Conservation (phyloP, 2,329 filamentous ascomycete genomes). For the Exutisphaerella laricina region DNA sequence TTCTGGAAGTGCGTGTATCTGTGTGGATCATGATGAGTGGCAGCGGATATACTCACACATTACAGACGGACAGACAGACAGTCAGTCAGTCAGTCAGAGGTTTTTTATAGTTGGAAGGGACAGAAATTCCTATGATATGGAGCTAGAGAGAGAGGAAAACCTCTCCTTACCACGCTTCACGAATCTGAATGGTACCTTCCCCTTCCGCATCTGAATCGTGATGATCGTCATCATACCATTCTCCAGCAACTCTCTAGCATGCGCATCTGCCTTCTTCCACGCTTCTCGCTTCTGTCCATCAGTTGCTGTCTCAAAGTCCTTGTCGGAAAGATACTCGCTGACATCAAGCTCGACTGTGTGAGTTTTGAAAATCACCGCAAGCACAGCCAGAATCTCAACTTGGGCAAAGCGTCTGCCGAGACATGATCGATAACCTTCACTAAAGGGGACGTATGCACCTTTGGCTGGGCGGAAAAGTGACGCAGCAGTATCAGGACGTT, state of each 20-base stretch:
- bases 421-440: slow-evolving; percentile 51
- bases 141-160: no score
- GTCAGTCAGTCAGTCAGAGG: no score
- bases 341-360: slow-evolving; percentile 68
- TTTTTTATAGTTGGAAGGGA: no score
- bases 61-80: no score
- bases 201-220: slow-evolving; percentile 64
- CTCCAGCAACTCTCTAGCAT: slow-evolving; percentile 49
- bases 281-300: slow-evolving; percentile 49
- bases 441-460: slow-evolving; percentile 53
- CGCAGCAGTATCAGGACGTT: slow-evolving; percentile 54
- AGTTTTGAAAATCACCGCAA: slow-evolving; percentile 49
- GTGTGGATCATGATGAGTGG: no score
- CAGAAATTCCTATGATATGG: no score
- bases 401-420: slow-evolving; percentile 53
- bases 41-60: no score
- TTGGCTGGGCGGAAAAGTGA: slow-evolving; percentile 54
- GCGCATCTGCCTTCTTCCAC: slow-evolving; percentile 57
- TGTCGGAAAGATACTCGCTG: slow-evolving; percentile 40
- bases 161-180: slow-evolving; percentile 65
- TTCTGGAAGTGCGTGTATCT: no score
- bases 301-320: slow-evolving; percentile 35
- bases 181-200: slow-evolving; percentile 60
- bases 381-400: slow-evolving; percentile 50
- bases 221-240: slow-evolving; percentile 57